Evolutionary conservation across 2,329 filamentous ascomycete species (phyloP), one percentile per base, ranked within the genome.

Genomic region (Ceratocystis eucalypticola): DNA sequence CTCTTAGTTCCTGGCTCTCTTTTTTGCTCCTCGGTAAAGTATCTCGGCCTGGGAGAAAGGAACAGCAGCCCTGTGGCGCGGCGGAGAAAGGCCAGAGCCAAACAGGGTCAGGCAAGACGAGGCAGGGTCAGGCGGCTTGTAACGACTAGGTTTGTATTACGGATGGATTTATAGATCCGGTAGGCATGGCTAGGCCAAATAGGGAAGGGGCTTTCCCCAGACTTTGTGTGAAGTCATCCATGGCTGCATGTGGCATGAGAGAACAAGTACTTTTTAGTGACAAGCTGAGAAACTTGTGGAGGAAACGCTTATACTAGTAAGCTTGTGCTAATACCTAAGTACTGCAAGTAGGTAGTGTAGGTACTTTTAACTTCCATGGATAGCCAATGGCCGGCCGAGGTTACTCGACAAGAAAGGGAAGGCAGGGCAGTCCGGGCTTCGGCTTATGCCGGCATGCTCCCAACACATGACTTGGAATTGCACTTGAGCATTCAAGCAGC

Each of bases 361-460:
- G 46, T 48, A 48, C 46, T 41, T 41, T 41, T 41, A 41, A 41
- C 12, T 12, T 48, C 46, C 10, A 53, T 4, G 41, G 55, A 20
- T 20, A 44, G 62, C 66, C 55, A 67, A 65, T 65, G 25, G 25
- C 62, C 61, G 66, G 66, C 66, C 66, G 66, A 67, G 66, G 66
- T 65, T 67, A 67, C 62, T 5, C 17, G 20, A 15, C 37, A 53
- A 30, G 30, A 44, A 22, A 48, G 12, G 8, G 25, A 62, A 66
- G 30, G 30, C 50, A 65, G 37, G 4, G 25, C 20, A 44, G n/a
- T 2, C 20, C 44, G 53, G 33, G 28, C 22, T 30, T 59, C 15
- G 63, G 48, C 33, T 41, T 25, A 45, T n/a, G 64, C 22, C 15
- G 20, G 48, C n/a, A 37, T 12, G 20, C 20, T 48, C 4, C n/a